Base-by-base conservation (phyloP, 805 yeast genomes). In the Schwanniomyces pseudopolymorphus region DNA sequence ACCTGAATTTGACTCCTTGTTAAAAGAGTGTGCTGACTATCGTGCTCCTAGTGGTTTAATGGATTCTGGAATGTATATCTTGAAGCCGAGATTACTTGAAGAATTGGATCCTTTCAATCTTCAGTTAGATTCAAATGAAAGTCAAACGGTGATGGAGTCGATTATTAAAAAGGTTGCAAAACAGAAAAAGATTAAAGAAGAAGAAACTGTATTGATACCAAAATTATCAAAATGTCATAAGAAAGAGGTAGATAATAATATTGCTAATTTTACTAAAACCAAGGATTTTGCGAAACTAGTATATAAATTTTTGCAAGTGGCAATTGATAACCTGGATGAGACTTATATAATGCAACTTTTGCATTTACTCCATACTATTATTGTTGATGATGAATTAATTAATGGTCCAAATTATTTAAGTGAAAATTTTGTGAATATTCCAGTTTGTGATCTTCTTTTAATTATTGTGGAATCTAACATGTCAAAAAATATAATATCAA, bases 281-380 rank as follows among this genome's bases (percentile, higher is more conserved):
- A 59, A 59, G 2, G 67, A 66, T 1, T 82, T 85, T 63, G 83
- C 81, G 0, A 82, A 81, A 53, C 63, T 85, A 33, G 48, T 85
- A 5, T 79, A 72, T 55, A 83, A 83, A 54, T 60, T 81, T n/a
- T 64, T 87, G 13, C 79, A 78, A 43, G 71, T 72, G 33, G 74
- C 87, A 0, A 64, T 83, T 19, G 74, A 74, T 41, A 64, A 69
- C 0, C 70, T 73, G 1, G 78, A 80, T 44, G 85, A 83, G 44
- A 67, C 79, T 0, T 84, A 71, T 54, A 62, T 85, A 28, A 78
- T 81, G 14, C 81, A 80, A 37, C 56, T 84, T n/a, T 69, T 87
- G 33, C 94, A 87, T 59, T 69, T 87, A 42, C 52, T 85, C 2
- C 89, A 87, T 66, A 91, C 87, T 5, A 69, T 84, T 6, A 57